phyloP scores from a whole-genome alignment of 2,329 filamentous ascomycete genomes.

The Cordyceps tenuipes region DNA sequence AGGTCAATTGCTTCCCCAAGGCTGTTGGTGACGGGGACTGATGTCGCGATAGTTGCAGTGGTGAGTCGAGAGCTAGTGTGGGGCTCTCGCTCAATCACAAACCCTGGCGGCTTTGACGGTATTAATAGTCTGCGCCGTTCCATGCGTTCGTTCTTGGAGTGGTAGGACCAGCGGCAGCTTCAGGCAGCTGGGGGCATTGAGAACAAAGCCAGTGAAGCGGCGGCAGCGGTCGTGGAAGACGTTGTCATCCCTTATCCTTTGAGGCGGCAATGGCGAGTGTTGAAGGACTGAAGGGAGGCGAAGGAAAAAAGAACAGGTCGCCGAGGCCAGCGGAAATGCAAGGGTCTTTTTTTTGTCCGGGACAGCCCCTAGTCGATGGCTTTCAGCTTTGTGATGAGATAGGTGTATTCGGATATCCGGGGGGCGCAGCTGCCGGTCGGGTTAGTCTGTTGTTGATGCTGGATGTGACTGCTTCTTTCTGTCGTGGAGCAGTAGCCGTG shows the following conservation, averaged over 20 bases:
- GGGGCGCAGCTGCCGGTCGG: background rate
- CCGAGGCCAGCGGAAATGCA: background rate
- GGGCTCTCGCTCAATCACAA: background rate
- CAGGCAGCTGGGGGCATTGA: constrained; percentile 3
- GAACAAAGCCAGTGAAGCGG: background rate
- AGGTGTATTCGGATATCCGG: background rate
- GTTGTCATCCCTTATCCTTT: constrained; percentile 6
- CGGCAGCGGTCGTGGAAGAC: background rate
- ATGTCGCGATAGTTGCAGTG: constrained; percentile 3
- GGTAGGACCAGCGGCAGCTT: background rate
- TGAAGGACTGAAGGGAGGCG: background rate
- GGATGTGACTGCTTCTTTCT: background rate
- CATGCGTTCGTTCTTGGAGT: constrained; percentile 1
- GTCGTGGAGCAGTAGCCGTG: background rate
- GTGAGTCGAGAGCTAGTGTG: constrained; percentile 10
- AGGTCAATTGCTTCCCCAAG: background rate
- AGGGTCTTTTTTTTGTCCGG: background rate
- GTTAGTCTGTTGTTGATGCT: background rate
- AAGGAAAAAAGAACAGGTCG: background rate
- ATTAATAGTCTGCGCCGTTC: background rate
- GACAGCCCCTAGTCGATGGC: background rate
- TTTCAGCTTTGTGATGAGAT: background rate
- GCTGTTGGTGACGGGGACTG: background rate
- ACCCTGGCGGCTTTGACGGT: background rate
- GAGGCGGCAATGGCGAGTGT: background rate